Conservation (phyloP, 345 rosid species). For the Melaleuca alternifolia region DNA sequence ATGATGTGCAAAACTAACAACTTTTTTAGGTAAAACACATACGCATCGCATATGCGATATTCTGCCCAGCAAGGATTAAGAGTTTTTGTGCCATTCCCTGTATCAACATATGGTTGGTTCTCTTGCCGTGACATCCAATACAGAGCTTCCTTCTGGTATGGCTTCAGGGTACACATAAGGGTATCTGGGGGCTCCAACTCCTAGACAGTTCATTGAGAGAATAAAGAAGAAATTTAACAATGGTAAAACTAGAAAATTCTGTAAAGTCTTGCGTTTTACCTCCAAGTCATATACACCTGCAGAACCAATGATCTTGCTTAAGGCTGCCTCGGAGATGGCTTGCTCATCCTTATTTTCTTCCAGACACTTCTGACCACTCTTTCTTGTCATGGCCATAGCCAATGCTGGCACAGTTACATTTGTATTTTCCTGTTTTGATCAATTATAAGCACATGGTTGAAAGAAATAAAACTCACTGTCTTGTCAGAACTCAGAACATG, state of each 20-base stretch:
- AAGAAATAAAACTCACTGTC: not conserved
- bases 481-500: not conserved
- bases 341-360: constrained; percentile 43
- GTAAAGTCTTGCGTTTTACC: constrained; percentile 7
- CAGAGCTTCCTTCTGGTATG: constrained; percentile 67
- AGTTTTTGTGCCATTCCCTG: constrained; percentile 42
- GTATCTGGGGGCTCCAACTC: constrained; percentile 62
- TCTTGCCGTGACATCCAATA: constrained; percentile 62
- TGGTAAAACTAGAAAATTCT: not conserved
- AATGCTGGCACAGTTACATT: constrained; percentile 21
- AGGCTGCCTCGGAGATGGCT: constrained; percentile 35
- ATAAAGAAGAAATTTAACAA: not conserved
- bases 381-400: constrained; percentile 34
- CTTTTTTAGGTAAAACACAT: not conserved
- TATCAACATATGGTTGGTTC: constrained; percentile 28
- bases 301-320: constrained; percentile 47
- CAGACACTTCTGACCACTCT: constrained; percentile 14
- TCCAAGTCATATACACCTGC: constrained; percentile 38
- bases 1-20: not conserved
- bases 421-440: constrained; percentile 18
- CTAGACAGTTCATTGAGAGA: constrained; percentile 9
- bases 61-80: constrained; percentile 70
- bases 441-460: not conserved
- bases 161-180: constrained; percentile 38
- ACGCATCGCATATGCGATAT: constrained; percentile 55